Conservation (phyloP, 2,329 filamentous ascomycete species). For the Colletotrichum echinochloae region DNA sequence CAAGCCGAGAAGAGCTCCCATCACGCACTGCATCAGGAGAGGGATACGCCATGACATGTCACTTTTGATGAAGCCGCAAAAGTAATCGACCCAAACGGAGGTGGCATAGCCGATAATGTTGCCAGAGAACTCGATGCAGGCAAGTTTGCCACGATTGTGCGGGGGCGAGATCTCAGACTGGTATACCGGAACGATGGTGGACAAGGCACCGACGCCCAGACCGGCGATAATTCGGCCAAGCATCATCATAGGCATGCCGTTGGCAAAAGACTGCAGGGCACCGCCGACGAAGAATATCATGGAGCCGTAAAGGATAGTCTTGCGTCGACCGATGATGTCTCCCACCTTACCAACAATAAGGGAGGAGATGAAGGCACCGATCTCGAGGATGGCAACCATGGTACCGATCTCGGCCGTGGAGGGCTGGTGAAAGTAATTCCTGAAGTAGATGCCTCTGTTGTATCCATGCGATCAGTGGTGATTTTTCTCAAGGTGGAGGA, state of each 20-base stretch:
- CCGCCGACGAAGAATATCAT: constrained; percentile 89
- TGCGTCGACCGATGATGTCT: constrained; percentile 89
- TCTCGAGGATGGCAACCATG: constrained; percentile 96
- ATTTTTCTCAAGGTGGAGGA: background rate
- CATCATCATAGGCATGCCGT: constrained; percentile 90
- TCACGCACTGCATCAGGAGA: constrained; percentile 90
- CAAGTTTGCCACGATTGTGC: constrained; percentile 94
- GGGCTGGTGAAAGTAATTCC: constrained; percentile 91
- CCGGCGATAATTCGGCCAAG: constrained; percentile 85
- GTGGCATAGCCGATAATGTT: constrained; percentile 97
- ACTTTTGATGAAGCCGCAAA: constrained; percentile 88
- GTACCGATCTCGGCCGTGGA: constrained; percentile 89
- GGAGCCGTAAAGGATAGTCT: constrained; percentile 93
- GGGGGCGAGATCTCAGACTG: constrained; percentile 96
- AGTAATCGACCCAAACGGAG: constrained; percentile 99
- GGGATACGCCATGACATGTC: constrained; percentile 93
- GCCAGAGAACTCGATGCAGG: constrained; percentile 97
- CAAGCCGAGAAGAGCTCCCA: constrained; percentile 86
- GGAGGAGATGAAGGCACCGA: constrained; percentile 93
- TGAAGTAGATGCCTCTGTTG: constrained; percentile 84
- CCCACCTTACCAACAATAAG: constrained; percentile 88
- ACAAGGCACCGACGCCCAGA: constrained; percentile 87
- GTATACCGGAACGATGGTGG: constrained; percentile 92
- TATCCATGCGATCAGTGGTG: constrained; percentile 11
- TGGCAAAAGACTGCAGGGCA: constrained; percentile 84